Base-by-base conservation (phyloP, 192 early-diverging fungal genomes). In the Coemansia sp. region DNA sequence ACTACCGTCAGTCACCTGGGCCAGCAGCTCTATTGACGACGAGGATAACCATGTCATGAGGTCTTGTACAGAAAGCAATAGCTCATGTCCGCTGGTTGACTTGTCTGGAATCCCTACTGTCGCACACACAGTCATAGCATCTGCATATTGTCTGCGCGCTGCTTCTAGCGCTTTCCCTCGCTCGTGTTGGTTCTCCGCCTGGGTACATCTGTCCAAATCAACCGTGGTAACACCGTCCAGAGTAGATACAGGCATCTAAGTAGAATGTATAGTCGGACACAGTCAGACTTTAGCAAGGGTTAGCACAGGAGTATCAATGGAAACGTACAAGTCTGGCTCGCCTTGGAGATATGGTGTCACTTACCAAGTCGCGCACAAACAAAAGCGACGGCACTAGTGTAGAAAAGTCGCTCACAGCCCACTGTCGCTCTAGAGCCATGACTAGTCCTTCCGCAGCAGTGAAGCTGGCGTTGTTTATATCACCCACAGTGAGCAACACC, bases 231-330 rank as follows among this genome's bases (percentile, higher is more conserved):
- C 39, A 2, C 29, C 36, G 14, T 37, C 58, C 12, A 73, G 27
- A 37, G 25, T 31, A 21, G 70, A 73, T 21, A 60, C 64, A 15
- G 64, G 64, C 34, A 66, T 55, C 63, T 46, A 62, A 60, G 15
- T 57, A 34, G 10, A 38, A 38, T 15, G 39, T 11, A 41, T 10
- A 12, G 39, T 41, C 12, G 12, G 39, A 41, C 2, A 12, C 14
- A 44, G 42, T 1, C 42, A 44, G 12, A 17, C n/a, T 17, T 4
- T 44, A 53, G 51, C 51, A 25, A 27, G 25, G 25, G 51, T 53
- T 27, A 27, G 23, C 23, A 25, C 3, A 25, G 9, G 12, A 25
- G 25, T 12, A 53, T 12, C 15, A 21, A 25, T 25, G 2, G 10
- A 27, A 29, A 53, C 10, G 29, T 2, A 32, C 7, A 9, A 58